phyloP scores from a whole-genome alignment of 495 filamentous ascomycete genomes.

The Pseudevernia furfuracea region DNA sequence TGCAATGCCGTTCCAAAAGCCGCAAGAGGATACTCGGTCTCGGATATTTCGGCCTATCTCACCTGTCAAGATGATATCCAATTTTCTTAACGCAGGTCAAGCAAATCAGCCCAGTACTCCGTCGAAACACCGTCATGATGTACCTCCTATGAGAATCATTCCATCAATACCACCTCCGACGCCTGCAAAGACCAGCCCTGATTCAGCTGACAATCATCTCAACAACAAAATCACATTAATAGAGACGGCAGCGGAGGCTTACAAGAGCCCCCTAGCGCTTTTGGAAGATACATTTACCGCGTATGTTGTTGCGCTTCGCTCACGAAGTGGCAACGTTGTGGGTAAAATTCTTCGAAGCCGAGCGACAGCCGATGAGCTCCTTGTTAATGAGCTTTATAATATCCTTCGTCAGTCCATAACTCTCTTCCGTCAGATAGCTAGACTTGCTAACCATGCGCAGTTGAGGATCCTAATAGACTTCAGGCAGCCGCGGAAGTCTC shows the following conservation, averaged over 20 bases:
- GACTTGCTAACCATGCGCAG: conserved; percentile 16
- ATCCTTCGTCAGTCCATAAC: conserved; percentile 38
- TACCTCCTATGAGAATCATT: conserved; percentile 26
- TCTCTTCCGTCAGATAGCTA: not conserved
- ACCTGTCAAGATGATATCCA: conserved; percentile 85
- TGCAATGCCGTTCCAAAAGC: conserved; percentile 55
- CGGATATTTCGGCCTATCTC: conserved; percentile 64
- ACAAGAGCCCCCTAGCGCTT: conserved; percentile 38
- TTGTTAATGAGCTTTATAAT: conserved; percentile 89
- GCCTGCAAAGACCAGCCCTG: conserved; percentile 34
- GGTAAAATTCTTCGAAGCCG: conserved; percentile 65
- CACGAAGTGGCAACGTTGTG: conserved; percentile 77
- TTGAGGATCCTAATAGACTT: conserved; percentile 70
- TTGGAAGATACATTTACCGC: conserved; percentile 82
- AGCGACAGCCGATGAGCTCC: conserved; percentile 63
- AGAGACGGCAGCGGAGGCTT: not conserved
- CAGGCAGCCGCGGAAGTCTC: conserved; percentile 67
- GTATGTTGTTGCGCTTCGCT: conserved; percentile 72
- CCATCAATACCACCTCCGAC: conserved; percentile 30
- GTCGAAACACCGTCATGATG: conserved; percentile 17
- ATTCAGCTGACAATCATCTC: conserved; percentile 28
- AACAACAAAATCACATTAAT: conserved; percentile 33
- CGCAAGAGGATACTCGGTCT: conserved; percentile 50
- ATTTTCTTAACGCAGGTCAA: conserved; percentile 55
- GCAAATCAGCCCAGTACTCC: conserved; percentile 29